Base-by-base conservation (phyloP, 257 asterid species). In the Primulina eburnea region DNA sequence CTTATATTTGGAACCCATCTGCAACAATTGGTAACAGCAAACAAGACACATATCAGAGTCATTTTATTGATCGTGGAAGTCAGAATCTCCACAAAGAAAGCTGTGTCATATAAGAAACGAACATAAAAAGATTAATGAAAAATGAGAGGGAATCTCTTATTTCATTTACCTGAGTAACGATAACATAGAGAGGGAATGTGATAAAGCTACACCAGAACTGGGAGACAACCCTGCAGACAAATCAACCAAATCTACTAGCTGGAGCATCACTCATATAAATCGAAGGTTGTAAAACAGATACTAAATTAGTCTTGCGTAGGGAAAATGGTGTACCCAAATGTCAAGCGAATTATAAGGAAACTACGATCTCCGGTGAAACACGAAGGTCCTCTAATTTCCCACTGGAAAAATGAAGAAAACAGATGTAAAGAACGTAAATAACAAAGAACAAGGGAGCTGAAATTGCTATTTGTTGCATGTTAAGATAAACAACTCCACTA, bases 131-230 rank as follows among this genome's bases (percentile, higher is more conserved):
- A 53, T 37, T 4, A 1, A 62, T 34, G 9, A 14, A 40, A 70
- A 60, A 8, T 11, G 53, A 7, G 71, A 43, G 55, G 20, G 20
- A 6, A 20, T 0, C 8, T 7, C 57, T 18, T 8, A 29, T 24
- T 47, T 40, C n/a, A 62, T 62, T 81, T 73, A 89, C 98, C 95
- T 92, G 98, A 71, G 96, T 85, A 47, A 93, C 84, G 55, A 90
- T 88, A 60, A 93, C 86, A 56, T 93, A 93, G 71, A 90, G 96
- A 2, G 98, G 97, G 75, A 93, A 93, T 14, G 98, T 93, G 89
- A 93, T 86, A 71, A 93, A 93, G 84, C 98, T 93, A 80, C 98
- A 93, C 97, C 98, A 93, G 71, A 82, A 82, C 89, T 93, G 98
- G 68, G 98, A 85, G 17, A 87, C 84, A 32, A 90, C 77, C 83